Evolutionary conservation across 2,329 filamentous ascomycete species (phyloP), one percentile per base, ranked within the genome.

Genomic region (Pseudocercospora crystallina): DNA sequence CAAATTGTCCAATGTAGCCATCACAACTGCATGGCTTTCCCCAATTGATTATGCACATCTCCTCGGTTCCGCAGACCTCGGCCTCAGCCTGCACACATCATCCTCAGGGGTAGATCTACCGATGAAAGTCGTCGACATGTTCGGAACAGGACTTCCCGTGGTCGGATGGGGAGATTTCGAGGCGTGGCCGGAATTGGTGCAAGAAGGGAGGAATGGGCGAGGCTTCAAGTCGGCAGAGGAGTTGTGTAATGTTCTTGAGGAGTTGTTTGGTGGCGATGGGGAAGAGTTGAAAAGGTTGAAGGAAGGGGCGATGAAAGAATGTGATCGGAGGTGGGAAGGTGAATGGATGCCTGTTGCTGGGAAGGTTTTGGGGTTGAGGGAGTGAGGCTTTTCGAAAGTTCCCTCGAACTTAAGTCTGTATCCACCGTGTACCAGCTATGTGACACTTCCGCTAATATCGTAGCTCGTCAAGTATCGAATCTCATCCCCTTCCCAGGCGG

Each of bases 91-190:
- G 20, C 94, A 99, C 73, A 96, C 84, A 58, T 96, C 90, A 11
- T 95, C 88, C 59, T 96, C 90, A 2, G 94, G 94, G 1, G 90
- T 99, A 0, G 94, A 99, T 70, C 76, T 99, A 14, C 94, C 94
- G 0, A 99, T 99, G 94, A 99, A 99, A 73, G 90, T 99, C 1
- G 91, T 99, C 11, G 94, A 99, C 68, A 96, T 99, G 91, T 97
- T 99, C 68, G 94, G 94, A 2, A 87, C 91, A 0, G 94, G 92
- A 0, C 75, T 99, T 26, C 94, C 94, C 0, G 94, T 99, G 0
- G 85, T 86, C 0, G 92, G 90, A 3, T 97, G 94, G 79, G 82
- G 82, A 20, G 80, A 81, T 2, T 99, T 95, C 65, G 85, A 91
- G 66, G 92, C 91, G 56, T 96, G 95, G 79, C 77, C 82, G 2